Evolutionary conservation across 192 early-diverging fungal species (phyloP).

Genomic region (Powellomyces hirtus): DNA sequence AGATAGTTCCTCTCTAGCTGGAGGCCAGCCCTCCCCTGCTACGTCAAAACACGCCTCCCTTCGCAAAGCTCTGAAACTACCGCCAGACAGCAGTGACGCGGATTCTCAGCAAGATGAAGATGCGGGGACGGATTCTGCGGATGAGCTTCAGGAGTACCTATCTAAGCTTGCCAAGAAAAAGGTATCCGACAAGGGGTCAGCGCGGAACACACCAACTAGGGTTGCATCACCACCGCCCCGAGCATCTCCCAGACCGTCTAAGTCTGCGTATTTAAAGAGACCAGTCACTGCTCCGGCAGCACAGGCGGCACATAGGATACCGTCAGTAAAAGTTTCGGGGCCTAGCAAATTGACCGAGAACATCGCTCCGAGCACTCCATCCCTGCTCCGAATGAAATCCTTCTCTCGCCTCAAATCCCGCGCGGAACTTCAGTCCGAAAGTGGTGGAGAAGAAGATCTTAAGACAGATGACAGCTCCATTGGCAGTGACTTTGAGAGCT

Average conservation of each 20-base stretch:
- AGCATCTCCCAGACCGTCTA: background rate
- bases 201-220: background rate
- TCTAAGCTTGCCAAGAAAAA: background rate
- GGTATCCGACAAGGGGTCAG: no score
- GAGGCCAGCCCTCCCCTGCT: no score
- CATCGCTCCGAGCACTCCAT: background rate
- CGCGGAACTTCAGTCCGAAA: background rate
- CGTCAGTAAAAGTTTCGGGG: background rate
- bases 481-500: constrained; percentile 2
- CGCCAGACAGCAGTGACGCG: background rate
- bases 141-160: constrained; percentile 7
- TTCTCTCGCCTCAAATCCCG: background rate
- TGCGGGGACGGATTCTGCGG: background rate
- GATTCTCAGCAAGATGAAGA: background rate
- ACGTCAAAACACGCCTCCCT: no score
- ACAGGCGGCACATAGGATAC: background rate
- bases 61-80: no score
- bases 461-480: background rate
- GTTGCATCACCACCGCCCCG: background rate
- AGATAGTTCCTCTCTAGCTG: no score
- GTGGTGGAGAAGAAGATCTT: background rate
- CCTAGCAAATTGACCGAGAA: no score
- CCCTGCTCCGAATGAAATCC: background rate
- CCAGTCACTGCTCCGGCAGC: background rate
- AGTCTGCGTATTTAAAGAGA: background rate